These are phyloP conservation scores for Xylariaceae sp. DNA, from an alignment of 2,329 filamentous ascomycete species.

Conservation along the genomic window DNA sequence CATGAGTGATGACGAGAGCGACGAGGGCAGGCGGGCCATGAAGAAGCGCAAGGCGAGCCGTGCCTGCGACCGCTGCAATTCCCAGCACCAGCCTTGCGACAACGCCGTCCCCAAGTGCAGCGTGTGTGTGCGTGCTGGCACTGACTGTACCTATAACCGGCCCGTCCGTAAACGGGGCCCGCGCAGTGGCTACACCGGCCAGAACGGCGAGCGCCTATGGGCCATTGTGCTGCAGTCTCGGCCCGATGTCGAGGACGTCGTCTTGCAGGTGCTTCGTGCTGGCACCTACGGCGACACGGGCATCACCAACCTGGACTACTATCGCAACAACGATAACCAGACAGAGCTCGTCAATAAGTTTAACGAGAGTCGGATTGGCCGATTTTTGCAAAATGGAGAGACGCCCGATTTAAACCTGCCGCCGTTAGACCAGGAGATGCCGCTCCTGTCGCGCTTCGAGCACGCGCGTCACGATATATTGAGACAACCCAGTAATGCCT, in stretches of 20 bases:
- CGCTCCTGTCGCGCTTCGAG: slow-evolving; percentile 18
- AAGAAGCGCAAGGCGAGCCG: slow-evolving; percentile 36
- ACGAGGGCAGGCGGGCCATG: slow-evolving; percentile 29
- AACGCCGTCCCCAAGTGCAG: slow-evolving; percentile 43
- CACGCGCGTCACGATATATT: slow-evolving; percentile 14
- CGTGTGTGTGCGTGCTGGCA: slow-evolving; percentile 38
- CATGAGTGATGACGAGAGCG: slow-evolving; percentile 35
- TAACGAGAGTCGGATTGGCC: slow-evolving; percentile 32
- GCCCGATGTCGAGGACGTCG: slow-evolving; percentile 32
- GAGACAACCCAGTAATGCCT: slow-evolving; percentile 15
- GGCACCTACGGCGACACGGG: slow-evolving; percentile 30
- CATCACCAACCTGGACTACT: slow-evolving; percentile 31
- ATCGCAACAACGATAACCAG: slow-evolving; percentile 33
- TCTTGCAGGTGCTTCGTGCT: slow-evolving; percentile 29
- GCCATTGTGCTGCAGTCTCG: slow-evolving; percentile 31
- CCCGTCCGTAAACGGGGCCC: slow-evolving; percentile 34
- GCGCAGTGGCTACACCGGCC: slow-evolving; percentile 33
- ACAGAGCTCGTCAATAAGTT: slow-evolving; percentile 31
- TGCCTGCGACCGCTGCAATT: slow-evolving; percentile 43
- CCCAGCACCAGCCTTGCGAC: slow-evolving; percentile 45
- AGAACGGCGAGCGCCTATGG: slow-evolving; percentile 34
- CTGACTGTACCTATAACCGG: slow-evolving; percentile 33
- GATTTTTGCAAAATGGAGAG: slow-evolving; percentile 31
- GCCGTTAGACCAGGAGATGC: slow-evolving; percentile 23
- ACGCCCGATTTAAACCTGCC: slow-evolving; percentile 28